Base-by-base conservation (phyloP, 139 green algal genomes). In the Ostreobium quekettii region DNA sequence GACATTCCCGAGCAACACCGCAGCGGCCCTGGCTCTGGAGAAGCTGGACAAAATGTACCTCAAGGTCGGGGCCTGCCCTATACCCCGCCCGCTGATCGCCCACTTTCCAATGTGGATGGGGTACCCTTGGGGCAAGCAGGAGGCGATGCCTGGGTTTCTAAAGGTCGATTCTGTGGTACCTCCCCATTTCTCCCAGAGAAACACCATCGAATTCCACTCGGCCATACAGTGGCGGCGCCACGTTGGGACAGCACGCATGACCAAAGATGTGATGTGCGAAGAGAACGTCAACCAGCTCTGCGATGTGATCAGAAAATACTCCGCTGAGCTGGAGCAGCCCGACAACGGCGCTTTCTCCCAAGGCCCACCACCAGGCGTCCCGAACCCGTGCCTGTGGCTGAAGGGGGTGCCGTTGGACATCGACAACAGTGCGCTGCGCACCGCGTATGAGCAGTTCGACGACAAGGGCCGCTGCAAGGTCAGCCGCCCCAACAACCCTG, bases 171-270 rank as follows among this genome's bases (percentile, higher is more conserved):
- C 32, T 15, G 30, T 66, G 4, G 42, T 53, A 19, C 42, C 42
- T 53, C 59, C 59, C 7, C 59, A 66, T 47, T 66, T 47, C 30
- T 66, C 32, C 30, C 59, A 66, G 30, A 39, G 4, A 42, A 66
- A 66, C 30, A 42, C 59, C 7, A 47, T 66, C 32, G 59, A 66
- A 19, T 47, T 47, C 22, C 6, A 47, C 15, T 22, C 24, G 26
- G 59, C 59, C 19, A 39, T 66, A 31, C 32, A 66, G 32, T 66
- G 59, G 59, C 46, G 30, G 32, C 59, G 47, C 15, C 7, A 48
- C 5, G 11, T 28, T 31, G 32, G 47, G 30, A 28, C 6, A 19
- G 42, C 11, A 19, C 42, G 11, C 15, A 53, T 53, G 42, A 53
- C 42, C 19, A 53, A 53, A 19, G 19, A 53, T 53, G 42, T 53